Evolutionary conservation across 176 grass and related monocot species (phyloP), one percentile per base, ranked within the genome.

Genomic region (Melocanna baccifera): DNA sequence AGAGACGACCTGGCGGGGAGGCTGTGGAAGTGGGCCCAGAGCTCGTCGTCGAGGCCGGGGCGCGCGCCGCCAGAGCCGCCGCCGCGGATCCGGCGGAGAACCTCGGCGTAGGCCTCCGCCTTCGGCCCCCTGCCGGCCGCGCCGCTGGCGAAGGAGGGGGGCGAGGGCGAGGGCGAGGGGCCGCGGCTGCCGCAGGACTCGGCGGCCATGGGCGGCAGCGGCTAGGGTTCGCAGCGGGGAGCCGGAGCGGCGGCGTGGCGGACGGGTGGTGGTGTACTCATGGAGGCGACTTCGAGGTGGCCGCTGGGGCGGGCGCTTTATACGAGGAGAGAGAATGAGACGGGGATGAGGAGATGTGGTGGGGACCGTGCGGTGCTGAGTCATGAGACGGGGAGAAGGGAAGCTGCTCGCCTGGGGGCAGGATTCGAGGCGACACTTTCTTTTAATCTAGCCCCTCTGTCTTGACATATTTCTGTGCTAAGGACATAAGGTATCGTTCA

Each of bases 21-120:
- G 52, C 91, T 82, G 70, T 87, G 78, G 87, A 92, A 92, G 40
- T 92, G 91, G 76, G 71, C 82, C 91, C 91, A 92, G 84, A 92
- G 84, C 71, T 81, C 91, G 50, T 92, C 87, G 48, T 92, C 87
- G 11, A 92, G 55, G 4, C 53, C 77, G 9, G 63, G 77, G 25
- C 45, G 83, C 19, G 65, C 67, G 52, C 15, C 79, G 29, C 45
- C 22, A 13, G 20, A 41, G 56, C 25, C 26, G 1, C 64, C 75
- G 39, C 81, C 69, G 61, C 70, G 76, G 87, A 92, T 78, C 69
- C 87, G 91, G 47, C 87, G 81, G 64, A 92, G 80, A 26, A 92
- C 81, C 87, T 92, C 87, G 65, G 81, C 67, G 71, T 89, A 92
- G 37, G 85, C 91, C 29, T 92, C 91, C 57, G 81, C 62, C 84